These are phyloP conservation scores for Cercospora sp. DNA, from an alignment of 2,329 filamentous ascomycete species.

Conservation along the genomic window DNA sequence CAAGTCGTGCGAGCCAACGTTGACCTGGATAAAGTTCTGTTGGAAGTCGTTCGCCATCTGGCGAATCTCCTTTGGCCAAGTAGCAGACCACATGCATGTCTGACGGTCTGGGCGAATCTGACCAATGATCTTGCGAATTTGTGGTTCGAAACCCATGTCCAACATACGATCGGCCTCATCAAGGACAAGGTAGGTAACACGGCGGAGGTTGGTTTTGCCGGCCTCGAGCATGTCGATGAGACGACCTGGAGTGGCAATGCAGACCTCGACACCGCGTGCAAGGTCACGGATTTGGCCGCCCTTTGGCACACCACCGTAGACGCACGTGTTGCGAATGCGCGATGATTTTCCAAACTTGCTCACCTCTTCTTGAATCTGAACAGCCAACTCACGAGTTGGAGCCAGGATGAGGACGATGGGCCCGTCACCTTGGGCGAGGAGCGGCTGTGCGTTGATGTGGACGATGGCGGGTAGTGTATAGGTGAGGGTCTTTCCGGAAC, in stretches of 20 bases:
- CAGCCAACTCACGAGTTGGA: conserved; percentile 94
- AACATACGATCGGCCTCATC: conserved; percentile 99
- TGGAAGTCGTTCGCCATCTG: conserved; percentile 88
- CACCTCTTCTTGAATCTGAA: conserved; percentile 98
- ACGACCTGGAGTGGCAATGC: conserved; percentile 96
- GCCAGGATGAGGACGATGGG: conserved; percentile 96
- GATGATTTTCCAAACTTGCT: conserved; percentile 98
- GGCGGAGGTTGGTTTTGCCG: conserved; percentile 95
- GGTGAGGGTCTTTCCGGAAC: conserved; percentile 97
- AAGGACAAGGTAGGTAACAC: conserved; percentile 96
- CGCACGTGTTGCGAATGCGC: conserved; percentile 96
- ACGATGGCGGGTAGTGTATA: conserved; percentile 98
- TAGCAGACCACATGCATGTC: conserved; percentile 99
- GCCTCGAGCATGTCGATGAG: conserved; percentile 98
- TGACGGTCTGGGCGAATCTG: conserved; percentile 98
- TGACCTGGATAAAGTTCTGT: conserved; percentile 96
- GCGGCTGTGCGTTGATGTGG: conserved; percentile 98
- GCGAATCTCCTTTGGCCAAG: conserved; percentile 98
- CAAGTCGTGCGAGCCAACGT: conserved; percentile 94
- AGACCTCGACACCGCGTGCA: conserved; percentile 92
- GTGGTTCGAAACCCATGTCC: conserved; percentile 99
- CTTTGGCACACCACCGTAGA: conserved; percentile 98
- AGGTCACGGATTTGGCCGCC: conserved; percentile 95
- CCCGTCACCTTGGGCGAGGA: conserved; percentile 90
- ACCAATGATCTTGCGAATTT: conserved; percentile 97